Base-by-base conservation (phyloP, 1,284 basidiomycete genomes). In the Crucibulum cyathiforme region DNA sequence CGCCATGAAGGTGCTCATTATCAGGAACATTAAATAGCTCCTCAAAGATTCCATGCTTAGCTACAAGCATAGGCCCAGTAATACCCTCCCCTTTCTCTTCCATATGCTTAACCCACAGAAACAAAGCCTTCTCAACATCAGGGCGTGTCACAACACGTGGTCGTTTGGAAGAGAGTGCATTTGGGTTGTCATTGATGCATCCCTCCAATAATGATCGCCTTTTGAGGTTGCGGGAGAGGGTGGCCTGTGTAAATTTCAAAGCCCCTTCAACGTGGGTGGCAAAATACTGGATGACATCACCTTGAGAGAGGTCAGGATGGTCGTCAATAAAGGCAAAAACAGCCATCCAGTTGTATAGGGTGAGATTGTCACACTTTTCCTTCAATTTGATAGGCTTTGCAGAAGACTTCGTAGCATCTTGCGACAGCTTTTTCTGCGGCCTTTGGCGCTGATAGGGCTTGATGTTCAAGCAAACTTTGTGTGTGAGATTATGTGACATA, bases 291-390 rank as follows among this genome's bases (percentile, higher is more conserved):
- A 69, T 65, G 57, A 74, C 56, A 5, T 58, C 59, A 6, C 48
- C 48, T 58, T 76, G 74, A 4, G 62, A 56, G 54, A 66, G 46
- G 24, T 54, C n/a, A 13, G 64, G 68, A 54, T 75, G 66, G 5
- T 56, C 46, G 49, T 74, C 63, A 31, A 67, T 45, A 41, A 54
- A 75, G 5, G 46, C 53, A 39, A 69, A 62, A 45, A 76, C 65
- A 9, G 59, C 60, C 36, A 74, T 19, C 73, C 71, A 74, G 51
- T 75, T 69, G 53, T 55, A 24, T 38, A 71, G 63, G 13, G 73
- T 74, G 36, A 74, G 68, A 48, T 72, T 71, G 41, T 63, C 36
- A n/a, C 51, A 36, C 39, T 56, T 19, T n/a, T 53, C 6, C 34
- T 31, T 8, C 24, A 31, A 31, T 31, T 31, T 31, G 24, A 31